Conservation (phyloP, 1,284 basidiomycete species). For the Trichosporon sp. region DNA sequence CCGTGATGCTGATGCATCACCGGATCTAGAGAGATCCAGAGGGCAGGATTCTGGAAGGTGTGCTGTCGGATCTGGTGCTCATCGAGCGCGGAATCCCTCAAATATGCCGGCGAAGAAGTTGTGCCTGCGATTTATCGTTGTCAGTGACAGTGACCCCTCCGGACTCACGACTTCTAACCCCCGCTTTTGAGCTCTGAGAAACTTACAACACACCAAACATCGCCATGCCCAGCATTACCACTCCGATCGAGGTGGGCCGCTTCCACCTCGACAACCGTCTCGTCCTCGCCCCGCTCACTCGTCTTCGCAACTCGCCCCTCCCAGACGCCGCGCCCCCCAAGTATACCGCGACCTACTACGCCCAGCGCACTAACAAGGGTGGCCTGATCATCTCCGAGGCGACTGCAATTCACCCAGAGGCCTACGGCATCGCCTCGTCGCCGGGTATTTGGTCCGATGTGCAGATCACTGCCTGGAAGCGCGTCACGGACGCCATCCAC, state of each 20-base stretch:
- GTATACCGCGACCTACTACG: slow-evolving; percentile 39
- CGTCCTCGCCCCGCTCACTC: slow-evolving; percentile 44
- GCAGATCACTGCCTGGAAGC: slow-evolving; percentile 39
- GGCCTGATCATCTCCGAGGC: slow-evolving; percentile 42
- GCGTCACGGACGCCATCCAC: slow-evolving; percentile 51
- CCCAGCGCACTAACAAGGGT: slow-evolving; percentile 39
- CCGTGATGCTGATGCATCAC: too few species aligned
- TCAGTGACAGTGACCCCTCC: too few species aligned
- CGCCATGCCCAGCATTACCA: neutral
- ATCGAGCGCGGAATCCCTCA: too few species aligned
- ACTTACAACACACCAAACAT: too few species aligned
- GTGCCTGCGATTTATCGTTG: too few species aligned
- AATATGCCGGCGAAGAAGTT: too few species aligned
- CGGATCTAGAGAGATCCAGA: too few species aligned
- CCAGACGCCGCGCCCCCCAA: slow-evolving; percentile 25
- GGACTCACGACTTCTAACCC: too few species aligned
- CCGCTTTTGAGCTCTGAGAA: too few species aligned
- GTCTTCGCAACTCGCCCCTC: slow-evolving; percentile 26
- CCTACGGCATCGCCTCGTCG: slow-evolving; percentile 24
- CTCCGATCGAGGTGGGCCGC: slow-evolving; percentile 27
- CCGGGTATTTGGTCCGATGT: slow-evolving; percentile 31
- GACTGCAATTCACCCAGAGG: slow-evolving; percentile 26
- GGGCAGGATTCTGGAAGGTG: too few species aligned
- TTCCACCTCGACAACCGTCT: slow-evolving; percentile 39
- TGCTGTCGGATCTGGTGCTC: too few species aligned